Evolutionary conservation across 2,329 filamentous ascomycete genomes (phyloP).

Genomic region (Colletotrichum sp.): DNA sequence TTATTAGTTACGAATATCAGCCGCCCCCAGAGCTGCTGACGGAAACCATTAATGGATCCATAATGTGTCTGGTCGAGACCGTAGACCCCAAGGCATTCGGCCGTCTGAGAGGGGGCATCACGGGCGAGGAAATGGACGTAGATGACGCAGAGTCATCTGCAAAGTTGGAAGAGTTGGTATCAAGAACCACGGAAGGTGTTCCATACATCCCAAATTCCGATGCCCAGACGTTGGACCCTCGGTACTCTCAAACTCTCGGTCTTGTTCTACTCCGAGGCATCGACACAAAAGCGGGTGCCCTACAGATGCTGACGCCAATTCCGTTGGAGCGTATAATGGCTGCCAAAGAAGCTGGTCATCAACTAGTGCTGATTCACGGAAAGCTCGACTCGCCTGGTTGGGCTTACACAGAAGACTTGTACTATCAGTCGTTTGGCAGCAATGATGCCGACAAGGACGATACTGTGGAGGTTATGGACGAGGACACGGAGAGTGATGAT

Average conservation of each 20-base stretch:
- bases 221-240: conserved; percentile 64
- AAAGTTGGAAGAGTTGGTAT: conserved; percentile 31
- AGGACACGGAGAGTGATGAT: conserved; percentile 38
- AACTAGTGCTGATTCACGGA: conserved; percentile 69
- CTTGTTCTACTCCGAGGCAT: conserved; percentile 75
- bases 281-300: conserved; percentile 53
- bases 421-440: conserved; percentile 36
- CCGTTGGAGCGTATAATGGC: conserved; percentile 41
- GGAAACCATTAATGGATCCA: conserved; percentile 72
- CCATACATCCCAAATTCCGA: conserved; percentile 65
- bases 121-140: conserved; percentile 21
- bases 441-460: conserved; percentile 30
- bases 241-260: conserved; percentile 63
- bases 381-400: conserved; percentile 72
- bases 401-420: conserved; percentile 71
- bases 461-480: conserved; percentile 36
- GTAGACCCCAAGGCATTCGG: conserved; percentile 58
- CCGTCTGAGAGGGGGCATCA: conserved; percentile 24
- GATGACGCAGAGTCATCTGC: not conserved
- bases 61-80: conserved; percentile 70
- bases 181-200: conserved; percentile 56
- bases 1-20: conserved; percentile 72
- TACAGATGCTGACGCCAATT: conserved; percentile 73
- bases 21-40: conserved; percentile 62
- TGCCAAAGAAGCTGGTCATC: conserved; percentile 44